Base-by-base conservation (phyloP, 176 grass and related monocot genomes). In the Elaeis guineensis region DNA sequence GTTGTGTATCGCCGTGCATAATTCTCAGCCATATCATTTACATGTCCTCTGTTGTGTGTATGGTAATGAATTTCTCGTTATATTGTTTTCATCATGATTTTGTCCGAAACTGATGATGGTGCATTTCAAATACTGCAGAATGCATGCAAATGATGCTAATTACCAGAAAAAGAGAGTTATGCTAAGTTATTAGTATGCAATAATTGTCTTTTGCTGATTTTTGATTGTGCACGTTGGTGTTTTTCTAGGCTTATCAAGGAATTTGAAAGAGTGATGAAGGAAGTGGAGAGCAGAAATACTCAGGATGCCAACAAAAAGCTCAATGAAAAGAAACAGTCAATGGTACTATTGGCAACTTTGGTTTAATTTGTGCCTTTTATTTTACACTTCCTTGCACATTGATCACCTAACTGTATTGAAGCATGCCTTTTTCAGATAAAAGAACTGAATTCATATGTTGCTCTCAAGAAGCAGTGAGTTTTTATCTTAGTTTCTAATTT, bases 391-490 rank as follows among this genome's bases (percentile, higher is more conserved):
- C 35, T 44, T 44, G 35, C 35, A 44, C 9, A 12, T 44, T 44
- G 8, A 12, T 44, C 35, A 44, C 5, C 52, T 63, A 50, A 48
- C 51, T 62, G 63, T 85, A 57, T 51, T 8, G 17, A 56, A 44
- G 14, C 50, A 56, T 71, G 21, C 51, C 62, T 78, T 88, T 82
- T 65, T 59, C 81, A 97, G 92, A 92, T 97, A 74, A 97, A 97
- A 81, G 87, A 97, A 83, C 25, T 97, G 54, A 97, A 97, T 59
- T 91, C 92, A 24, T 97, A 80, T 49, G 92, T 97, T 73, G 92
- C 92, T 76, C 70, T 91, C 44, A 97, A 97, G 87, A 97, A 97
- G 64, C 87, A 92, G 92, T 97, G 68, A 88, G 92, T 91, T 32
- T 58, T 19, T 35, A 63, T 63, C 58, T 86, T 20, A 17, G 2